A percentile compares a stretch with the other conserved stretches of the same genome.
phyloP scores from a whole-genome alignment of 1,139 yeast species.

The Debaryomyces robertsiae region DNA sequence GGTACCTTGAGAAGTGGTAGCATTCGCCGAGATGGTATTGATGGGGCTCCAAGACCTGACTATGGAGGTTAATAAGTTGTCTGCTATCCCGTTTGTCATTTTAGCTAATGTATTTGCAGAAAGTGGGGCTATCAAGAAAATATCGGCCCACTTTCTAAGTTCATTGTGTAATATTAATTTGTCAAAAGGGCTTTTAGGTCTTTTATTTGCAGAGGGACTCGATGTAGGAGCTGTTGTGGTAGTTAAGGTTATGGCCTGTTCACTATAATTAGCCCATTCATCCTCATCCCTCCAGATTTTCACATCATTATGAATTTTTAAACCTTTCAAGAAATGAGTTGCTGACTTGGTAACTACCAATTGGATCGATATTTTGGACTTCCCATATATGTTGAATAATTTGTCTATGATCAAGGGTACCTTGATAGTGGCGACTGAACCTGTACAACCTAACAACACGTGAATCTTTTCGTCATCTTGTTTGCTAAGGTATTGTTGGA shows the following conservation, averaged over 20 bases:
- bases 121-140: constrained; percentile 86
- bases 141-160: constrained; percentile 93
- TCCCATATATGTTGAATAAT: constrained; percentile 72
- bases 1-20: constrained; percentile 12
- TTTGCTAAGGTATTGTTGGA: constrained; percentile 67
- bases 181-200: constrained; percentile 43
- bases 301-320: constrained; percentile 78
- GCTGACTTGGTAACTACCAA: constrained; percentile 83
- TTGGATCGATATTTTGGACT: constrained; percentile 75
- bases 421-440: constrained; percentile 94
- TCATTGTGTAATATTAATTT: constrained; percentile 76
- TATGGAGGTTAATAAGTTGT: constrained; percentile 81
- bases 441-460: constrained; percentile 88
- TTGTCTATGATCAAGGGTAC: constrained; percentile 85
- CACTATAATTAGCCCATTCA: constrained; percentile 73
- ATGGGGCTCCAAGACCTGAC: constrained; percentile 89
- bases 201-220: constrained; percentile 20
- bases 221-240: constrained; percentile 17
- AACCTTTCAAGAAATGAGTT: constrained; percentile 76
- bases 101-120: constrained; percentile 94
- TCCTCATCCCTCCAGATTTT: constrained; percentile 94
- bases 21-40: constrained; percentile 15
- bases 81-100: constrained; percentile 87
- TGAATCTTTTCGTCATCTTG: constrained; percentile 84
- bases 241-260: constrained; percentile 22